Evolutionary conservation across 2,329 filamentous ascomycete species (phyloP).

Genomic region (Phyllachora maydis): DNA sequence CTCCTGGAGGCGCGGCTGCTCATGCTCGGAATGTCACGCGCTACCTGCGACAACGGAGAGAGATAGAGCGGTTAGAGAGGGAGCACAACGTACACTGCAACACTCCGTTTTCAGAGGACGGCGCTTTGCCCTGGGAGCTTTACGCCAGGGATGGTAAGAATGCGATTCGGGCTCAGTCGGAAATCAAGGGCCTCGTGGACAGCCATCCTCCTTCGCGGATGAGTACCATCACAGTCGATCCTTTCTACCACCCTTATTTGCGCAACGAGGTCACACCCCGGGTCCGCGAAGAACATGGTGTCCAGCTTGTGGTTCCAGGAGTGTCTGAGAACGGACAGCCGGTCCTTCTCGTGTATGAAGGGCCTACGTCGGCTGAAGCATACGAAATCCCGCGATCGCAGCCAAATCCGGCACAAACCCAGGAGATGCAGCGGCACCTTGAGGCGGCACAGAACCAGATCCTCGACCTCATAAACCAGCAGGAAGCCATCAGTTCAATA

Average conservation of each 20-base stretch:
- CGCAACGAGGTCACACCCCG: conserved; percentile 39
- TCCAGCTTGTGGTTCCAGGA: conserved; percentile 53
- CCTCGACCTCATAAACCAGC: conserved; percentile 32
- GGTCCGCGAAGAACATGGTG: conserved; percentile 48
- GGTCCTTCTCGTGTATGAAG: conserved; percentile 57
- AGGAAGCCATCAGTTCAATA: conserved; percentile 28
- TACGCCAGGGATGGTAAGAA: conserved; percentile 78
- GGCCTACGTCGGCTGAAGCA: conserved; percentile 22
- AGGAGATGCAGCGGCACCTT: conserved; percentile 31
- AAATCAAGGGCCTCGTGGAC: conserved; percentile 53
- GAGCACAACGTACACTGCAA: conserved; percentile 74
- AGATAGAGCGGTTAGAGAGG: conserved; percentile 66
- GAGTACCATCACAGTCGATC: conserved; percentile 44
- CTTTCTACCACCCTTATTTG: conserved; percentile 61
- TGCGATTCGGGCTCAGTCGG: conserved; percentile 50
- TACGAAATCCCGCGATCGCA: conserved; percentile 34
- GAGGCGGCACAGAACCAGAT: conserved; percentile 35
- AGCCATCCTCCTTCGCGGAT: conserved; percentile 57
- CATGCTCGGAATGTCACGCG: conserved; percentile 77
- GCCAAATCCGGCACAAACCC: conserved; percentile 26
- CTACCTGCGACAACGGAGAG: conserved; percentile 65
- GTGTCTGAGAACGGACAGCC: conserved; percentile 34
- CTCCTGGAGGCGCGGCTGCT: conserved; percentile 47
- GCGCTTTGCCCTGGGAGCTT: conserved; percentile 65
- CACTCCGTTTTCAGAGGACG: conserved; percentile 48